Conservation (phyloP, 2,329 filamentous ascomycete species). For the Drechslerella stenobrocha region DNA sequence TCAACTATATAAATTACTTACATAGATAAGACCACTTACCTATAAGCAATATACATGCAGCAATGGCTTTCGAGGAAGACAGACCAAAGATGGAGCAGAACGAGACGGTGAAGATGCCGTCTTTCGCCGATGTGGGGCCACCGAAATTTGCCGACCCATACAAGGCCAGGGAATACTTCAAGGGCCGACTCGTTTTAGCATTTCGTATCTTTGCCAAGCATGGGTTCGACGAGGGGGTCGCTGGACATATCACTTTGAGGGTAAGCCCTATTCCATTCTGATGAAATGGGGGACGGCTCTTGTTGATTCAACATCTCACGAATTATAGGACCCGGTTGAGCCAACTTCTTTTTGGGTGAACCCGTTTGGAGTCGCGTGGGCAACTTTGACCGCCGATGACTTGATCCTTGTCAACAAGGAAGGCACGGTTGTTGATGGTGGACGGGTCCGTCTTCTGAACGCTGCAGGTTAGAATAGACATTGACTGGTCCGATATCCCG, state of each 20-base stretch:
- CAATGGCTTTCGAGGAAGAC: conserved; percentile 5
- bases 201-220: conserved; percentile 65
- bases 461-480: conserved; percentile 53
- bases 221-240: conserved; percentile 65
- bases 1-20: too few species aligned
- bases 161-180: conserved; percentile 59
- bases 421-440: conserved; percentile 67
- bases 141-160: conserved; percentile 43
- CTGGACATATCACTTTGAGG: conserved; percentile 53
- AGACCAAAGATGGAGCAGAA: conserved; percentile 35
- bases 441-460: conserved; percentile 59
- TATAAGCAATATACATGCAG: background rate
- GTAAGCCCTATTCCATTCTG: conserved; percentile 10
- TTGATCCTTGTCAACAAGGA: conserved; percentile 68
- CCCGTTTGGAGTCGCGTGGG: conserved; percentile 67
- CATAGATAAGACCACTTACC: too few species aligned
- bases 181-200: conserved; percentile 62
- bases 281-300: too few species aligned
- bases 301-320: too few species aligned
- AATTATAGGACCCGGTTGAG: conserved; percentile 62
- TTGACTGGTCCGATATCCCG: conserved; percentile 50
- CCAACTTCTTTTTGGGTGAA: conserved; percentile 69
- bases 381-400: conserved; percentile 66
- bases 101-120: conserved; percentile 38
- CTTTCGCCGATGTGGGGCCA: conserved; percentile 22